Conservation (phyloP, 805 yeast species). For the Wickerhamia fluorescens region DNA sequence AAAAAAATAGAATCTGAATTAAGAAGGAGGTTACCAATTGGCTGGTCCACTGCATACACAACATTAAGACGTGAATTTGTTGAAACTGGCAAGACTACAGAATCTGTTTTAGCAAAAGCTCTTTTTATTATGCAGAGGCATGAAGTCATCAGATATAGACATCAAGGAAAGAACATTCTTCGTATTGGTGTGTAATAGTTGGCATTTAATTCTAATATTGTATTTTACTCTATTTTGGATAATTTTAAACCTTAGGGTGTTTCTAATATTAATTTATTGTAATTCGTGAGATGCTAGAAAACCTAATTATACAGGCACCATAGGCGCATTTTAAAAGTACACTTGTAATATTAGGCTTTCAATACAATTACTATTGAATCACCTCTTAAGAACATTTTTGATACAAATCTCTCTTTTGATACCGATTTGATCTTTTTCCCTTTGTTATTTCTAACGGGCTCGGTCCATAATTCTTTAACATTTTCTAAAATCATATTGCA, state of each 20-base stretch:
- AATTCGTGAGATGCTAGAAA: no score
- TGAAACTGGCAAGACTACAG: constrained; percentile 52
- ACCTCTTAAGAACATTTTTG: constrained; percentile 89
- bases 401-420: constrained; percentile 64
- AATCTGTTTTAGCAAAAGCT: constrained; percentile 76
- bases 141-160: constrained; percentile 81
- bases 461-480: constrained; percentile 84
- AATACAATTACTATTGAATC: constrained; percentile 87
- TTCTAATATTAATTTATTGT: no score
- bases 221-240: constrained; percentile 1
- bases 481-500: constrained; percentile 89
- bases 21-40: constrained; percentile 86
- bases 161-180: constrained; percentile 76
- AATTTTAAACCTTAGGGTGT: no score
- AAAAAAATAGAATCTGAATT: constrained; percentile 75
- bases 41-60: constrained; percentile 88
- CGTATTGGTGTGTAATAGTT: constrained; percentile 55
- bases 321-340: no score
- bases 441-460: constrained; percentile 49
- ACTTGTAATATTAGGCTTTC: constrained; percentile 32
- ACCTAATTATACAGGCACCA: no score
- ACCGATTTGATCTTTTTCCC: constrained; percentile 67
- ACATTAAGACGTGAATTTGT: constrained; percentile 81
- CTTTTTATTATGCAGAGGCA: constrained; percentile 74
- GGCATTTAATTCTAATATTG: neutral